These are phyloP conservation scores for Dictyostelium discoideum DNA, from an alignment of 78 protist species.

Conservation along the genomic window dicty_2.7 NC_007090.3:4355001-4355500, in stretches of 20 bases:
- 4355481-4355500: constrained; percentile 73
- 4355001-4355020: neutral
- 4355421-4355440: constrained; percentile 38
- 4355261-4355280: constrained; percentile 28
- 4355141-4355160: neutral
- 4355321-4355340: neutral
- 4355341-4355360: neutral
- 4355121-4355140: neutral
- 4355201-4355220: constrained; percentile 42
- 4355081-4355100: constrained; percentile 45
- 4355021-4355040: constrained; percentile 50
- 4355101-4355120: constrained; percentile 3
- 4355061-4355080: constrained; percentile 26
- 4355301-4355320: constrained; percentile 34
- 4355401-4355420: constrained; percentile 18
- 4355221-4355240: constrained; percentile 34
- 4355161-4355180: constrained; percentile 2
- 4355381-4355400: constrained; percentile 31
- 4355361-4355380: constrained; percentile 21
- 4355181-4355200: neutral
- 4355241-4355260: constrained; percentile 26
- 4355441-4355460: constrained; percentile 39
- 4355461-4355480: constrained; percentile 58
- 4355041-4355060: constrained; percentile 52
- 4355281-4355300: constrained; percentile 24